Conservation (phyloP, 352 stramenopile genomes). For the Phytophthora pistaciae region DNA sequence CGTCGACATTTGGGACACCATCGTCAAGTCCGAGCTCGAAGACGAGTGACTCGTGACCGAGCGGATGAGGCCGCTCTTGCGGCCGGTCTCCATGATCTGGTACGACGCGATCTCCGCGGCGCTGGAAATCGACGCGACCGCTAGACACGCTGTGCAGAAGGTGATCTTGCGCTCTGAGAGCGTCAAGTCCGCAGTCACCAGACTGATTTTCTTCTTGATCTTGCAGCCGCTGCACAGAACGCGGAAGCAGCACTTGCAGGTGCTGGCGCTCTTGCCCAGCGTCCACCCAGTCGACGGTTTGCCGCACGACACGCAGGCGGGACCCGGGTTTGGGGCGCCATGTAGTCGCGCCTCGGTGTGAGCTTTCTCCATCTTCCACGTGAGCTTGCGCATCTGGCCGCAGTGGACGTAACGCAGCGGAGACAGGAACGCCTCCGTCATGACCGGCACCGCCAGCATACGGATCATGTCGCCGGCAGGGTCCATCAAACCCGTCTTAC, state of each 20-base stretch:
- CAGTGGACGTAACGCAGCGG: constrained; percentile 49
- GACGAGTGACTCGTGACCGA: constrained; percentile 34
- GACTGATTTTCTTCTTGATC: constrained; percentile 52
- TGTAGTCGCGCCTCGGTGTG: constrained; percentile 38
- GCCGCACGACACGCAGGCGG: constrained; percentile 30
- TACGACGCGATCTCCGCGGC: constrained; percentile 37
- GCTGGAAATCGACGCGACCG: constrained; percentile 26
- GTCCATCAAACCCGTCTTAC: constrained; percentile 47
- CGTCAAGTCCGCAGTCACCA: constrained; percentile 45
- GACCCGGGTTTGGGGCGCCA: constrained; percentile 33
- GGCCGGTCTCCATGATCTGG: constrained; percentile 42
- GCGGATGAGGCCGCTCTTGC: constrained; percentile 38
- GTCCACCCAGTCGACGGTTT: constrained; percentile 35
- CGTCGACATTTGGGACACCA: constrained; percentile 28
- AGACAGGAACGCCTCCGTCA: constrained; percentile 51
- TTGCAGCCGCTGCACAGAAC: constrained; percentile 41
- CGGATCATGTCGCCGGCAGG: constrained; percentile 49
- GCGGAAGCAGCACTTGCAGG: constrained; percentile 47
- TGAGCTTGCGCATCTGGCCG: constrained; percentile 74
- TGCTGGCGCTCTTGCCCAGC: constrained; percentile 36
- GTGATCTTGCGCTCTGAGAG: constrained; percentile 45
- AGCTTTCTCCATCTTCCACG: constrained; percentile 60
- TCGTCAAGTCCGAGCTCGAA: constrained; percentile 37
- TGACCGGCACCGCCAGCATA: constrained; percentile 46
- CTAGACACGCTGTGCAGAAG: constrained; percentile 43